phyloP scores from a whole-genome alignment of 2,329 filamentous ascomycete genomes.

The Colletotrichum spinosum region DNA sequence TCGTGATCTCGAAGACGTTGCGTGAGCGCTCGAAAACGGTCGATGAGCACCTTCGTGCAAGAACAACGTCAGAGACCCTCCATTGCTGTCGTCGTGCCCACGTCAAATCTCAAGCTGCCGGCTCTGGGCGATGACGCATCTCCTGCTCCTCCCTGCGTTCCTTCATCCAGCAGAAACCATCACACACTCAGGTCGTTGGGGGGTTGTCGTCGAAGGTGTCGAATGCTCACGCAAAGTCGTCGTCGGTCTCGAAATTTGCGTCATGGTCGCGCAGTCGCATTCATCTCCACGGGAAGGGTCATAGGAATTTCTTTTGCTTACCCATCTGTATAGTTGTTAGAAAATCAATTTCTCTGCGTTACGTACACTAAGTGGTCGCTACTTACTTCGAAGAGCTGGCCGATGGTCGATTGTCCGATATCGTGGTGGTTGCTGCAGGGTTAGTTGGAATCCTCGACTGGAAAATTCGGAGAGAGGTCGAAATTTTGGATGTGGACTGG shows the following conservation, averaged over 20 bases:
- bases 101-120: no score
- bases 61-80: no score
- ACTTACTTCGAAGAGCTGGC: constrained; percentile 40
- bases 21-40: no score
- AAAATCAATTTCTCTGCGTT: constrained; percentile 34
- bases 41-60: no score
- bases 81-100: no score
- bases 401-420: constrained; percentile 39
- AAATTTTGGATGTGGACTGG: neutral
- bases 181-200: constrained; percentile 37
- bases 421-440: constrained; percentile 38
- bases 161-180: no score
- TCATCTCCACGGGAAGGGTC: constrained; percentile 6
- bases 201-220: constrained; percentile 2
- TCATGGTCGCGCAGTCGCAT: constrained; percentile 15
- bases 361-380: constrained; percentile 2
- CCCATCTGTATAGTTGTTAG: constrained; percentile 67
- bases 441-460: constrained; percentile 28
- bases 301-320: constrained; percentile 57
- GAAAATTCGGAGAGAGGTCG: constrained; percentile 6
- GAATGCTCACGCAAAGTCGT: constrained; percentile 12
- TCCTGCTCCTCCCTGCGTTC: no score
- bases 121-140: no score
- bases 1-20: no score
- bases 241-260: constrained; percentile 31